Percentiles rank a stretch among this genome's conserved stretches.
phyloP scores from a whole-genome alignment of 306 rosid genomes.

The Trifolium fragiferum region DNA sequence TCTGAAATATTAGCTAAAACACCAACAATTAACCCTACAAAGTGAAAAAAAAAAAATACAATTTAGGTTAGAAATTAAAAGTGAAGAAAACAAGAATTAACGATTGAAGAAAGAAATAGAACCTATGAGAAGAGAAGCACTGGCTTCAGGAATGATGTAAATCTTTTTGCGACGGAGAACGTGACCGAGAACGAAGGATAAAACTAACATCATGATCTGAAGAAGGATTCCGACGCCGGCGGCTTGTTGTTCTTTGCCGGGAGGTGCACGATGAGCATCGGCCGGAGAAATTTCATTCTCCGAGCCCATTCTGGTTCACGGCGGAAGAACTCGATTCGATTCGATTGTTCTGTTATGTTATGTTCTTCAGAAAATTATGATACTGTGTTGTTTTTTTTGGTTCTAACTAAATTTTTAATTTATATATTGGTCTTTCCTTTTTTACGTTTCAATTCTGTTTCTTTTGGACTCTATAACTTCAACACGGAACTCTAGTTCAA shows the following conservation, averaged over 20 bases:
- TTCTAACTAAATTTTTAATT: too few relatives aligned
- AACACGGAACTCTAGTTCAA: slow-evolving; percentile 9
- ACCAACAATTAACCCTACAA: slow-evolving; percentile 87
- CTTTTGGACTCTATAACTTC: not conserved
- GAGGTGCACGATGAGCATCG: slow-evolving; percentile 57
- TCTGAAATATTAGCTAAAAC: slow-evolving; percentile 87
- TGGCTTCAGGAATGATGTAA: slow-evolving; percentile 93
- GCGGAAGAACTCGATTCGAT: slow-evolving; percentile 36
- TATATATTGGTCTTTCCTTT: too few relatives aligned
- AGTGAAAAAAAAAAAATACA: not conserved
- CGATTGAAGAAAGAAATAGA: not conserved
- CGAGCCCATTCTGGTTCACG: slow-evolving; percentile 50
- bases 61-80: slow-evolving; percentile 1
- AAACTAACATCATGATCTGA: slow-evolving; percentile 98
- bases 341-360: not conserved
- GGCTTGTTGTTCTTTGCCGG: slow-evolving; percentile 97
- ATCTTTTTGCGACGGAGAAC: slow-evolving; percentile 94
- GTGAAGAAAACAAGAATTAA: not conserved
- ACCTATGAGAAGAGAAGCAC: slow-evolving; percentile 99
- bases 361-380: too few relatives aligned
- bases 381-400: not conserved
- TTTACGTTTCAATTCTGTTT: too few relatives aligned
- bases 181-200: slow-evolving; percentile 96
- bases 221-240: slow-evolving; percentile 99
- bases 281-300: slow-evolving; percentile 81